These are phyloP conservation scores for Phlyctochytrium arcticum DNA, from an alignment of 192 early-diverging fungal genomes.

Conservation along the genomic window DNA sequence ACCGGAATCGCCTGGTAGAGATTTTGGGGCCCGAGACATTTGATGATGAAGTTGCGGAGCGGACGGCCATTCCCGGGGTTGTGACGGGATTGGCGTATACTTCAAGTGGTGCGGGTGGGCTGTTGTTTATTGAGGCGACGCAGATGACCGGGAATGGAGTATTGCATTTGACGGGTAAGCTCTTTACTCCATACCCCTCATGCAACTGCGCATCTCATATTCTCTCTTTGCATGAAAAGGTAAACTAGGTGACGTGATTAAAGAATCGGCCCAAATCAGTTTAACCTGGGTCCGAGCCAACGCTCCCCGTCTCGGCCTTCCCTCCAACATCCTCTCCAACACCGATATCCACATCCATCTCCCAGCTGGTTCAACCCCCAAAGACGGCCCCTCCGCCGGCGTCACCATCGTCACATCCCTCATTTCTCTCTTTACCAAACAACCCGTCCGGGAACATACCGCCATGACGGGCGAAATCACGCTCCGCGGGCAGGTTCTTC, in stretches of 20 bases:
- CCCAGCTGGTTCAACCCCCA: slow-evolving; percentile 72
- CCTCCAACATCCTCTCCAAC: slow-evolving; percentile 33
- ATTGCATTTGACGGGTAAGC: slow-evolving; percentile 59
- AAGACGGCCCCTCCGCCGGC: slow-evolving; percentile 74
- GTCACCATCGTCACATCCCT: slow-evolving; percentile 74
- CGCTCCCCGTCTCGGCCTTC: slow-evolving; percentile 53
- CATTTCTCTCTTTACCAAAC: slow-evolving; percentile 67
- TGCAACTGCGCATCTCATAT: background rate
- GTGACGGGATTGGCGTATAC: slow-evolving; percentile 82
- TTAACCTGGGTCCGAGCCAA: slow-evolving; percentile 77
- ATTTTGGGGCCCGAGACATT: slow-evolving; percentile 65
- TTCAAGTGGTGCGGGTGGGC: slow-evolving; percentile 62
- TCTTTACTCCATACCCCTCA: background rate
- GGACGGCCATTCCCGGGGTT: slow-evolving; percentile 63
- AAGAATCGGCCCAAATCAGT: slow-evolving; percentile 75
- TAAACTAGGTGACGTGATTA: slow-evolving; percentile 78
- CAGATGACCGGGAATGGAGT: slow-evolving; percentile 69
- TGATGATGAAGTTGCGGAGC: slow-evolving; percentile 68
- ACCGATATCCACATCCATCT: slow-evolving; percentile 88
- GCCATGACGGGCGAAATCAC: slow-evolving; percentile 90
- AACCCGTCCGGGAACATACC: slow-evolving; percentile 42
- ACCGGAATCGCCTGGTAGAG: slow-evolving; percentile 43
- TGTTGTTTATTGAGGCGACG: slow-evolving; percentile 77
- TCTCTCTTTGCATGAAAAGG: slow-evolving; percentile 36
- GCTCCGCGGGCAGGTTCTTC: slow-evolving; percentile 72